Evolutionary conservation across 164 flowering plant species (phyloP).

Genomic region (Liquidambar formosana): DNA sequence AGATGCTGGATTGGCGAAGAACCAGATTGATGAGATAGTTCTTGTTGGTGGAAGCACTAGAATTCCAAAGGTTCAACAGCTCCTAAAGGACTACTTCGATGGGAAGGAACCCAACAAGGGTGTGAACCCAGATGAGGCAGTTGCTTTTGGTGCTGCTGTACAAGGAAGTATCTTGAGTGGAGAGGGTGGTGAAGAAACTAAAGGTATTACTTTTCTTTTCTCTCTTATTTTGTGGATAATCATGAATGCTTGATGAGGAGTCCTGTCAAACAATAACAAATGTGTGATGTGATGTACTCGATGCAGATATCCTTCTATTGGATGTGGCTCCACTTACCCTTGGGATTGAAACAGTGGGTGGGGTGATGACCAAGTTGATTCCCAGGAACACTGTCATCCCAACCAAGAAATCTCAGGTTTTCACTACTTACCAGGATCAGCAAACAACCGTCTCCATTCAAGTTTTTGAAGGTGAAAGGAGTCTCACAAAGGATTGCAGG

Average conservation of each 20-base stretch:
- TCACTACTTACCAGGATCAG: slow-evolving; percentile 88
- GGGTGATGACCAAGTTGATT: slow-evolving; percentile 89
- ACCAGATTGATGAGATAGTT: slow-evolving; percentile 87
- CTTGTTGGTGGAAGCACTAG: slow-evolving; percentile 96
- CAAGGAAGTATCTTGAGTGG: slow-evolving; percentile 92
- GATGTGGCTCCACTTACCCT: slow-evolving; percentile 87
- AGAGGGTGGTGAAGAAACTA: slow-evolving; percentile 89
- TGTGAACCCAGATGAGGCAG: slow-evolving; percentile 96
- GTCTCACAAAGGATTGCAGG: slow-evolving; percentile 78
- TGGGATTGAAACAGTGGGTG: slow-evolving; percentile 88
- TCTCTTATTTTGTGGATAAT: not conserved
- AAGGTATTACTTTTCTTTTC: slow-evolving; percentile 44
- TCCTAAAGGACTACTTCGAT: slow-evolving; percentile 80
- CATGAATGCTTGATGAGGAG: too few relatives aligned
- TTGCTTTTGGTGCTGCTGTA: slow-evolving; percentile 92
- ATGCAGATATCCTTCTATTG: slow-evolving; percentile 74
- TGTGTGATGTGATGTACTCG: not conserved
- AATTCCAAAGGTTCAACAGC: slow-evolving; percentile 91
- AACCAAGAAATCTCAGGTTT: slow-evolving; percentile 86
- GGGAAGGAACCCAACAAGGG: slow-evolving; percentile 97
- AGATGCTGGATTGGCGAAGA: slow-evolving; percentile 79
- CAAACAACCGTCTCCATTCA: slow-evolving; percentile 87
- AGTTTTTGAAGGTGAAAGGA: slow-evolving; percentile 92
- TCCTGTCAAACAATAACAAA: not conserved
- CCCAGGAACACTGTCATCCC: slow-evolving; percentile 89